phyloP scores from a whole-genome alignment of 352 stramenopile species.

The Pythium brachiatum region DNA sequence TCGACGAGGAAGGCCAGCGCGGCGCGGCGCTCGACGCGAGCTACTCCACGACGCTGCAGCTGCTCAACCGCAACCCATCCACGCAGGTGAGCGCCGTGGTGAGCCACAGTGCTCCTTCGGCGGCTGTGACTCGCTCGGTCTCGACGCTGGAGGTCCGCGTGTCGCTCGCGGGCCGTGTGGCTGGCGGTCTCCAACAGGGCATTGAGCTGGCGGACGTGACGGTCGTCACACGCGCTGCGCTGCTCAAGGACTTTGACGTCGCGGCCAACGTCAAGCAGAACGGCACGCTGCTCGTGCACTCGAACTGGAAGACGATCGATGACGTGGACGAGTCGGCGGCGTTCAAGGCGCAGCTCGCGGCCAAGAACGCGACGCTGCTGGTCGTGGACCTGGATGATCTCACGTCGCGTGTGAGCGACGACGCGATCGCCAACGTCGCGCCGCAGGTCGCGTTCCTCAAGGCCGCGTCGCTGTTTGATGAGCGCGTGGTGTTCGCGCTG shows the following conservation, averaged over 20 bases:
- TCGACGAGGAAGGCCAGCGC: constrained; percentile 51
- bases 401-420: constrained; percentile 48
- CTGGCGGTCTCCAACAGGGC: constrained; percentile 35
- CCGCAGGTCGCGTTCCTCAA: constrained; percentile 65
- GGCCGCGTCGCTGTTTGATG: constrained; percentile 49
- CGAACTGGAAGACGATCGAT: constrained; percentile 63
- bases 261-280: constrained; percentile 48
- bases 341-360: constrained; percentile 61
- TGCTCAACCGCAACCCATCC: constrained; percentile 64
- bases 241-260: constrained; percentile 56
- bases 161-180: constrained; percentile 33
- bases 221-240: constrained; percentile 45
- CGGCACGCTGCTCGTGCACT: constrained; percentile 53
- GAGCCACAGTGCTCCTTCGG: constrained; percentile 43
- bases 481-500: constrained; percentile 56
- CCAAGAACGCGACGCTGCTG: constrained; percentile 44
- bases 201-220: constrained; percentile 58
- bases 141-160: constrained; percentile 60
- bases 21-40: constrained; percentile 29
- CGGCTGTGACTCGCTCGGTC: constrained; percentile 29
- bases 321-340: constrained; percentile 47
- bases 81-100: constrained; percentile 62
- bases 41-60: constrained; percentile 43
- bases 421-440: constrained; percentile 44
- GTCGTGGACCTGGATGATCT: constrained; percentile 55